phyloP scores from a whole-genome alignment of 1,284 basidiomycete genomes.

The Serendipita sp. region DNA sequence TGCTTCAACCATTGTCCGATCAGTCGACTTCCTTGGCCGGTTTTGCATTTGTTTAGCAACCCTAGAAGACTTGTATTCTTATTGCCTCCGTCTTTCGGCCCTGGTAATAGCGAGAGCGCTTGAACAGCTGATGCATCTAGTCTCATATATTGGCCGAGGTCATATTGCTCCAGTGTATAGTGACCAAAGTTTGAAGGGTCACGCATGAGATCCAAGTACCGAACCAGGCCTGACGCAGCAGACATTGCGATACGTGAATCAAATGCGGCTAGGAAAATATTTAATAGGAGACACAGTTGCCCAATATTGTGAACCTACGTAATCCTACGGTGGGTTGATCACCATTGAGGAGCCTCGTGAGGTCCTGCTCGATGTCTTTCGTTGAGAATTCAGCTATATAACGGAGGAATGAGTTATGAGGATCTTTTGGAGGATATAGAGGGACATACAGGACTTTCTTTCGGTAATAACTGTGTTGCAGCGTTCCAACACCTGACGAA shows the following conservation, averaged over 20 bases:
- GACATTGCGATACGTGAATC: slow-evolving; percentile 67
- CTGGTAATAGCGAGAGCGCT: slow-evolving; percentile 78
- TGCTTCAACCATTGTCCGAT: slow-evolving; percentile 94
- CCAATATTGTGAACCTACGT: slow-evolving; percentile 33
- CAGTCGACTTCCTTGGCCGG: slow-evolving; percentile 84
- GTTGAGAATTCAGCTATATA: slow-evolving; percentile 65
- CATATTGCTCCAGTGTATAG: slow-evolving; percentile 75
- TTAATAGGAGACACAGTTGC: slow-evolving; percentile 24
- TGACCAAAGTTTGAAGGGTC: slow-evolving; percentile 73
- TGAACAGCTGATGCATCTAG: slow-evolving; percentile 89
- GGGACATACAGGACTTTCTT: slow-evolving; percentile 58
- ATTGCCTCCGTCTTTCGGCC: slow-evolving; percentile 39
- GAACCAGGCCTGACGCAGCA: slow-evolving; percentile 68
- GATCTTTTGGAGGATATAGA: background rate
- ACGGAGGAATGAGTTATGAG: background rate
- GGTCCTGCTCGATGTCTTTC: slow-evolving; percentile 74
- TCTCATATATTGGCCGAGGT: slow-evolving; percentile 89
- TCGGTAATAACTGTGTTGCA: slow-evolving; percentile 87
- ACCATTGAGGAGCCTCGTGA: slow-evolving; percentile 58
- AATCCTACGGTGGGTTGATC: slow-evolving; percentile 29
- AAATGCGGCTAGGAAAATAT: slow-evolving; percentile 48
- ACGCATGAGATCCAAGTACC: slow-evolving; percentile 71
- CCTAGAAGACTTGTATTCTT: slow-evolving; percentile 84
- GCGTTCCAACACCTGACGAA: slow-evolving; percentile 73
- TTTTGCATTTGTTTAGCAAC: slow-evolving; percentile 89